phyloP scores from a whole-genome alignment of 2,329 filamentous ascomycete genomes.

The Pleurostoma richardsiae region DNA sequence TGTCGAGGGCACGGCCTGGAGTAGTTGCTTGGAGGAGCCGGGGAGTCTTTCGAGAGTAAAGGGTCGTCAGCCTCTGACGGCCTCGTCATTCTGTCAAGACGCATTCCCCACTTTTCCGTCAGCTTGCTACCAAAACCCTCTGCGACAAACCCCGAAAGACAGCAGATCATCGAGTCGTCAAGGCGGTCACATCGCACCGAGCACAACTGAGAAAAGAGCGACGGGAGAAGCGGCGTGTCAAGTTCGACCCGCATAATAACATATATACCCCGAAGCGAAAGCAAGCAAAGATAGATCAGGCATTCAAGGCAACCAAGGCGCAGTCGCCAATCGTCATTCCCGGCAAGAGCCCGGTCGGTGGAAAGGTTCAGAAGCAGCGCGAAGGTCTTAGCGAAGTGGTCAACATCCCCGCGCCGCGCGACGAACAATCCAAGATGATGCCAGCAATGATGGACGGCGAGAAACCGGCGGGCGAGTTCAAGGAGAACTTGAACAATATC shows the following conservation, averaged over 20 bases:
- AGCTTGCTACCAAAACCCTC: conserved; percentile 41
- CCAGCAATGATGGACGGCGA: conserved; percentile 22
- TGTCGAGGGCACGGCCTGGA: too few species aligned
- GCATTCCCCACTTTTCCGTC: conserved; percentile 68
- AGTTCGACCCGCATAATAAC: conserved; percentile 3
- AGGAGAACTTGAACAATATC: conserved; percentile 81
- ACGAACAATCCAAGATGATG: conserved; percentile 37
- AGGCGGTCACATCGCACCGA: conserved; percentile 7
- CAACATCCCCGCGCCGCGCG: conserved; percentile 9
- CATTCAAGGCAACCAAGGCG: not conserved
- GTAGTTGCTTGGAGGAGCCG: too few species aligned
- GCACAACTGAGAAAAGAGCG: conserved; percentile 17
- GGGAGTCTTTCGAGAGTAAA: not conserved
- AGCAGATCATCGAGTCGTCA: conserved; percentile 3
- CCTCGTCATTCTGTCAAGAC: conserved; percentile 48
- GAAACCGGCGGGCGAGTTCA: conserved; percentile 42
- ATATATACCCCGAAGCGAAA: conserved; percentile 7
- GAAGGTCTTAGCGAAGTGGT: conserved; percentile 12
- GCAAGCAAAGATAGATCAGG: not conserved
- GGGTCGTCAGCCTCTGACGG: conserved; percentile 5
- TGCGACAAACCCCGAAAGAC: conserved; percentile 21
- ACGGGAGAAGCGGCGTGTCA: conserved; percentile 13
- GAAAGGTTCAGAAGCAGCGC: conserved; percentile 4
- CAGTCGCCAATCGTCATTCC: not conserved
- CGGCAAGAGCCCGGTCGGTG: not conserved